Evolutionary conservation across 345 rosid species (phyloP).

Genomic region (Rhizophora mangle): DNA sequence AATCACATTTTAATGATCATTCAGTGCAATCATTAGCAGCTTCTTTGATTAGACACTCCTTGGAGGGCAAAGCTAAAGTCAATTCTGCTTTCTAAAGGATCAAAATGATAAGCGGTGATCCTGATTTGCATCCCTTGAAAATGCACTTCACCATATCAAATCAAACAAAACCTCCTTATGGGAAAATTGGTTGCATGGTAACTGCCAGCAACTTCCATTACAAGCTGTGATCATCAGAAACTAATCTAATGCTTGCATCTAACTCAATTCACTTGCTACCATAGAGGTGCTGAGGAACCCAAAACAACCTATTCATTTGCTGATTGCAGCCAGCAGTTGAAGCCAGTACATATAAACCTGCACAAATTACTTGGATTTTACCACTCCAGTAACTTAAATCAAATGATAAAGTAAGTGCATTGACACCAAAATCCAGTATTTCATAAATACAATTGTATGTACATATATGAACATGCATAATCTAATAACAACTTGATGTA

Average conservation of each 20-base stretch:
- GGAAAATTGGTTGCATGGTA: conserved; percentile 9
- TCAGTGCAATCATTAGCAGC: conserved; percentile 13
- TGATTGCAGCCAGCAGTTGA: conserved; percentile 4
- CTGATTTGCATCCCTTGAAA: conserved; percentile 1
- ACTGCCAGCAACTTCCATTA: conserved; percentile 10
- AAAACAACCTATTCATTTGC: conserved; percentile 14
- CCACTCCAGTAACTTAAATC: conserved; percentile 17
- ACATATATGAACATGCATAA: not conserved
- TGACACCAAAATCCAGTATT: not conserved
- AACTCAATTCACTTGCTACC: conserved; percentile 11
- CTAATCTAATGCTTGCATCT: conserved; percentile 22
- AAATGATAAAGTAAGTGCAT: conserved; percentile 11
- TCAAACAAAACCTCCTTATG: conserved; percentile 11
- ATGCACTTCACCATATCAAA: conserved; percentile 12
- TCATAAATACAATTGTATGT: not conserved
- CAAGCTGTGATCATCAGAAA: conserved; percentile 20
- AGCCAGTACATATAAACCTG: conserved; percentile 5
- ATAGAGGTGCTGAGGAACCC: conserved; percentile 3
- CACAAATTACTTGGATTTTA: not conserved
- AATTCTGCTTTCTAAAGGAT: not conserved
- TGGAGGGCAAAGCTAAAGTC: conserved; percentile 6
- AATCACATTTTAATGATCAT: not conserved
- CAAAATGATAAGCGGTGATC: not conserved
- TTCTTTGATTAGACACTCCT: conserved; percentile 11
- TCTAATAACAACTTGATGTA: not conserved